Base-by-base conservation (phyloP, 805 yeast species). In the Jamesozyma piceae region DNA sequence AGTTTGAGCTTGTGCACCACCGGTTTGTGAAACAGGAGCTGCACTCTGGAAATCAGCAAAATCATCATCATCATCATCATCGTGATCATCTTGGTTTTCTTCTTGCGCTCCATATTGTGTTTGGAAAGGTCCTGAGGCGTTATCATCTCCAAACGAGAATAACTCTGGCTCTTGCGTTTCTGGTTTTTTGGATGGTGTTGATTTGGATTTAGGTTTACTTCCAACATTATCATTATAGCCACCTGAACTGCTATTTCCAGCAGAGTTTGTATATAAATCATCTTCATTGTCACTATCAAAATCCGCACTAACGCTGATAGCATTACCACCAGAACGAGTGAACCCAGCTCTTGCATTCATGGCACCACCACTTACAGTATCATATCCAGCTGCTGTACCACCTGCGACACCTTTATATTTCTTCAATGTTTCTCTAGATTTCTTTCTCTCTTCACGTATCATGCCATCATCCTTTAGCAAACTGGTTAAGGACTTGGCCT, bases 341-440 rank as follows among this genome's bases (percentile, higher is more conserved):
- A 52, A 51, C 13, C 64, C 63, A 1, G 62, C 62, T 18, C 60
- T 60, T 21, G 55, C 49, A 38, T 53, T 58, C 37, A 50, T 53
- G 10, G 47, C 44, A n/a, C 45, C 38, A 18, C 40, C 37, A 11
- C 35, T 54, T 21, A 60, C 62, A 28, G 52, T 54, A 20, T 63
- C 55, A 5, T 67, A 54, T 24, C 28, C 28, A 11, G 28, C 28
- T 11, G 28, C 28, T 33, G 66, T 62, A 21, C 81, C 81, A 21
- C 84, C 82, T 8, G 89, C 77, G 29, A 84, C 81, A 40, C 89
- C 95, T 36, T 80, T 82, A 60, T 80, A 87, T 63, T 88, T 89
- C 64, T 82, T 78, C 29, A 87, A 74, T 51, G 87, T 83, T 15
- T 80, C 82, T 52, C 92, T 77, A n/a, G 96, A 88, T 71, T 84